Percentiles rank a stretch among this genome's conserved stretches.
Conservation (phyloP, 202 grass and related monocot species). For the Digitaria exilis region DNA sequence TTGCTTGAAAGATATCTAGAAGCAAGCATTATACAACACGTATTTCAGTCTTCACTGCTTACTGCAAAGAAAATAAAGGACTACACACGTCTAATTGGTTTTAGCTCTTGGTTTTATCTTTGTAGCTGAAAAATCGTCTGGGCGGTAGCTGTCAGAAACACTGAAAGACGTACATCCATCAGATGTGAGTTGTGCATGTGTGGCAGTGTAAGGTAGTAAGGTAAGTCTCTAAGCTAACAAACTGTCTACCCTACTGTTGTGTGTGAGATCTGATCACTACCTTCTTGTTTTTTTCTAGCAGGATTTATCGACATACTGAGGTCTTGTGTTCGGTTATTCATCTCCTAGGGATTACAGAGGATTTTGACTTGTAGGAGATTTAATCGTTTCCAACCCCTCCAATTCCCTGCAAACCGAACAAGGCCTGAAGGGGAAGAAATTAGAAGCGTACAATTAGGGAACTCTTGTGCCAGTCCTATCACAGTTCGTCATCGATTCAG, state of each 20-base stretch:
- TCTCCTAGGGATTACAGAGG: too few species aligned
- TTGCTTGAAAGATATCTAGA: background rate
- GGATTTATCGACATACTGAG: background rate
- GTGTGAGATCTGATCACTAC: background rate
- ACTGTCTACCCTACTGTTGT: background rate
- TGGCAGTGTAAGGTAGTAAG: background rate
- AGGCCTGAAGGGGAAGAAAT: background rate
- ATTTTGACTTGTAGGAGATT: too few species aligned
- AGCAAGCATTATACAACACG: background rate
- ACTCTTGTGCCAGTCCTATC: background rate
- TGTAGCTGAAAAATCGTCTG: slow-evolving; percentile 40
- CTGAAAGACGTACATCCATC: slow-evolving; percentile 15
- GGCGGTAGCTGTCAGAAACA: slow-evolving; percentile 9
- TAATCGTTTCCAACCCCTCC: too few species aligned
- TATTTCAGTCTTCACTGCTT: background rate
- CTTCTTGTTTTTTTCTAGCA: background rate
- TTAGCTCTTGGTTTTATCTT: slow-evolving; percentile 15
- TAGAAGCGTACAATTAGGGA: background rate
- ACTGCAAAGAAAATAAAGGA: background rate
- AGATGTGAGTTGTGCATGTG: slow-evolving; percentile 33
- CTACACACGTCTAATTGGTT: background rate
- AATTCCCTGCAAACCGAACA: too few species aligned
- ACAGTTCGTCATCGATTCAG: background rate
- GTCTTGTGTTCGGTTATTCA: too few species aligned
- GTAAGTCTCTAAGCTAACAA: background rate